Evolutionary conservation across 2,329 filamentous ascomycete genomes (phyloP).

Genomic region (Fusarium sterilihyphosum): DNA sequence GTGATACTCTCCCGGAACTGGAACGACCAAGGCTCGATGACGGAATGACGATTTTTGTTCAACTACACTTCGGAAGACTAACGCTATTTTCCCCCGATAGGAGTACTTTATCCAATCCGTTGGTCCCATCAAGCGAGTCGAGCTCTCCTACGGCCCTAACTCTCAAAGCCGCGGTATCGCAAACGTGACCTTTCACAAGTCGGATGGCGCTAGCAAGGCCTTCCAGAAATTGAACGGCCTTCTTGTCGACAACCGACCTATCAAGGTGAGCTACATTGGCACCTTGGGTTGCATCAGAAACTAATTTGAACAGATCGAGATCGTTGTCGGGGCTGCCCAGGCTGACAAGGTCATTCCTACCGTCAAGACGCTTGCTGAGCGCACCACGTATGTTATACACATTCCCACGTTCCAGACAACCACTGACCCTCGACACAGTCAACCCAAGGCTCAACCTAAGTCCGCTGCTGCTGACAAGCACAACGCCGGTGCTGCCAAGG

Average conservation of each 20-base stretch:
- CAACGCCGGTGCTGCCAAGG: conserved; percentile 59
- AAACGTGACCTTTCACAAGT: conserved; percentile 84
- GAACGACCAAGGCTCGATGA: conserved; percentile 47
- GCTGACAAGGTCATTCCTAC: conserved; percentile 73
- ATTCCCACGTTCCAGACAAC: not conserved
- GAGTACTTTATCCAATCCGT: conserved; percentile 94
- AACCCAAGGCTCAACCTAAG: conserved; percentile 71
- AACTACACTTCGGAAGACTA: conserved; percentile 64
- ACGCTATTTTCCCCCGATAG: conserved; percentile 75
- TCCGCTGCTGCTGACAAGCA: conserved; percentile 81
- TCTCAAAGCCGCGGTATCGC: conserved; percentile 92
- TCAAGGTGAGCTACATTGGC: conserved; percentile 73
- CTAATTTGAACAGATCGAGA: conserved; percentile 75
- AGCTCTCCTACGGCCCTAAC: conserved; percentile 91
- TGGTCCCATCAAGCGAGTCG: conserved; percentile 89
- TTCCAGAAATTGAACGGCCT: conserved; percentile 87
- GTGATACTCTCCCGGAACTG: conserved; percentile 42
- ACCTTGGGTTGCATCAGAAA: not conserved
- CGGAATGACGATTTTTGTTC: conserved; percentile 44
- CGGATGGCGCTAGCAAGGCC: conserved; percentile 85
- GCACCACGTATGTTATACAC: conserved; percentile 70
- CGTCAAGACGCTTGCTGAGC: conserved; percentile 80
- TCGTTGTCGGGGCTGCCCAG: conserved; percentile 82
- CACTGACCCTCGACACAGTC: conserved; percentile 39
- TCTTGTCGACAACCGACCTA: conserved; percentile 86